Base-by-base conservation (phyloP, 495 filamentous ascomycete species). In the Halenospora varia region DNA sequence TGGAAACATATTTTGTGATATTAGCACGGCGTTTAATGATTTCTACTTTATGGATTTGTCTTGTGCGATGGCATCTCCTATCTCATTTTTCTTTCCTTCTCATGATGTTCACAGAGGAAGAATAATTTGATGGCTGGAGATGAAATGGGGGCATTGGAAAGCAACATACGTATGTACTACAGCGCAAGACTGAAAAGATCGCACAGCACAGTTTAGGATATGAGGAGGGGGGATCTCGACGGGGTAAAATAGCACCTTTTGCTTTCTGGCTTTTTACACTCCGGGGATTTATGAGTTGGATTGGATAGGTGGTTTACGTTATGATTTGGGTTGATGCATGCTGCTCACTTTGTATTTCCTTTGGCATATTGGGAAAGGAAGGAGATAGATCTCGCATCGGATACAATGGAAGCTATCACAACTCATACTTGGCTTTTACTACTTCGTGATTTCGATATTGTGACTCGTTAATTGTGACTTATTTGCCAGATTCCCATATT, bases 11-110 rank as follows among this genome's bases (percentile, higher is more conserved):
- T n/a, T 45, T 49, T 64, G 62, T 64, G 53, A 57, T 64, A 64
- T 57, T 64, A 57, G 54, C 57, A 57, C 42, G 57, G 62, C 62
- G 56, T 10, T 49, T n/a, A n/a, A n/a, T n/a, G n/a, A n/a, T n/a
- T n/a, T n/a, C n/a, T n/a, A n/a, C n/a, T n/a, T n/a, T 24, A 24
- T 49, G 47, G 10, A 24, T 64, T 61, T 54, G 17, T 20, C 50
- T 29, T 49, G 9, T 42, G n/a, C n/a, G n/a, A n/a, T n/a, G n/a
- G 44, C 59, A 41, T 46, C 24, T 50, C 51, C 56, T 52, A 25
- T 26, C 46, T 23, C 18, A 11, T 53, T 17, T 46, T 23, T 57
- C 40, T 29, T 58, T 48, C 41, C 26, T 39, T 39, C 56, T 56
- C 22, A 25, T 55, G 19, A 47, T 15, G 25, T 22, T 45, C 25